Conservation (phyloP, 352 stramenopile species). For the Phytophthora foliorum region DNA sequence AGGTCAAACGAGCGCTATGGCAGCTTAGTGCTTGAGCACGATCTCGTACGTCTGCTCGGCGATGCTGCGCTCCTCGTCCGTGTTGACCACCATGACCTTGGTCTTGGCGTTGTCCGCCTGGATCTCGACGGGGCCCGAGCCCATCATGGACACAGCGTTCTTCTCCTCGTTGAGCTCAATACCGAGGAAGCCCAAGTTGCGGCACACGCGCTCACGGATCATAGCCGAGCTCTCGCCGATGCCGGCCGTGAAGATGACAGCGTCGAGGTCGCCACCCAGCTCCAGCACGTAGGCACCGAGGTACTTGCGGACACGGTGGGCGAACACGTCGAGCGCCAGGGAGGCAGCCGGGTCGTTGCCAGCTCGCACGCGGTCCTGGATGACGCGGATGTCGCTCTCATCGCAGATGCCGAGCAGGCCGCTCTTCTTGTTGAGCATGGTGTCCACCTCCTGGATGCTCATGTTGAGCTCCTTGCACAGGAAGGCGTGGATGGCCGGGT, state of each 20-base stretch:
- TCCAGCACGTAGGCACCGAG: constrained; percentile 85
- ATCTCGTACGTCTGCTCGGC: constrained; percentile 85
- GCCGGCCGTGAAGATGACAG: constrained; percentile 91
- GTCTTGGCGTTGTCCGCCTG: constrained; percentile 55
- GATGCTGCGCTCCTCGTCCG: constrained; percentile 93
- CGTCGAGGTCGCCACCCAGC: constrained; percentile 74
- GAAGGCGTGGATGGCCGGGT: constrained; percentile 87
- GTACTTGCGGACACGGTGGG: constrained; percentile 90
- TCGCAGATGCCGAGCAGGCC: constrained; percentile 85
- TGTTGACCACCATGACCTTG: constrained; percentile 89
- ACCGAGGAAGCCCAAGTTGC: constrained; percentile 69
- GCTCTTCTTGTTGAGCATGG: constrained; percentile 92
- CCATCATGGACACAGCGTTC: constrained; percentile 76
- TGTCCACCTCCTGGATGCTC: constrained; percentile 81
- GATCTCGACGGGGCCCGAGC: constrained; percentile 69
- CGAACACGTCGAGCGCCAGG: constrained; percentile 87
- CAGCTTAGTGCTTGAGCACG: constrained; percentile 51
- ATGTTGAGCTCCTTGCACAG: constrained; percentile 75
- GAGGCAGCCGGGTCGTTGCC: constrained; percentile 61
- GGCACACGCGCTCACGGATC: constrained; percentile 79
- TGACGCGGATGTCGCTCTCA: constrained; percentile 85
- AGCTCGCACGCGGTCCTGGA: constrained; percentile 70
- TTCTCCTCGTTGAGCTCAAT: constrained; percentile 79
- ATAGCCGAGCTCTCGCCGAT: constrained; percentile 90
- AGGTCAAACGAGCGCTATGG: background rate